phyloP scores from a whole-genome alignment of 2,329 filamentous ascomycete genomes.

The Xylaria arbuscula region DNA sequence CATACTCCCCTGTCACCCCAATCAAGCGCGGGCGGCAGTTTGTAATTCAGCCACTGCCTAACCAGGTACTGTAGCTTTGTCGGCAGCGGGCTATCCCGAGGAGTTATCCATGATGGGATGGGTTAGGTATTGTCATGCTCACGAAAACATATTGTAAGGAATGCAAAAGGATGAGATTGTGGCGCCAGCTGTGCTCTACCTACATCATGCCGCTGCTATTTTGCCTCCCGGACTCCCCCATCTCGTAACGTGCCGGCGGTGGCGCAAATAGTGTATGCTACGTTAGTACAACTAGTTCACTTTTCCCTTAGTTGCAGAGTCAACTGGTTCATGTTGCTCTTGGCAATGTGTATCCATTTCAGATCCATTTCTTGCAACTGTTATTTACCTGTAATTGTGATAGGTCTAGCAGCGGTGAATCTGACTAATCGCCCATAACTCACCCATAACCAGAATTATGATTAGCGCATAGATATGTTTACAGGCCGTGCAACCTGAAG shows the following conservation, averaged over 20 bases:
- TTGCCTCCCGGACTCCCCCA: background rate
- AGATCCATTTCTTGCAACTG: too few species aligned
- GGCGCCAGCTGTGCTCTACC: too few species aligned
- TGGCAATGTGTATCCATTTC: too few species aligned
- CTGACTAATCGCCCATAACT: too few species aligned
- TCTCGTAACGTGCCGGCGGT: conserved; percentile 1
- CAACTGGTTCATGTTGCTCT: too few species aligned
- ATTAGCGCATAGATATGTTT: too few species aligned
- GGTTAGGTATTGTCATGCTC: conserved; percentile 7
- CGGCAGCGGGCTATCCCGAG: background rate
- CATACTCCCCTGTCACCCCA: conserved; percentile 16
- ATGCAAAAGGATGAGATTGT: too few species aligned
- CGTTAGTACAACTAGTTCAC: too few species aligned
- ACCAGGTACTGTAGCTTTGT: background rate
- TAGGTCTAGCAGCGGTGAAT: background rate
- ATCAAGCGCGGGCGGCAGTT: background rate
- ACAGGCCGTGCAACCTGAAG: background rate
- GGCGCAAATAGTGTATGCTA: background rate
- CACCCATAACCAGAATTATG: too few species aligned
- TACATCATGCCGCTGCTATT: too few species aligned
- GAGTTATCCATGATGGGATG: conserved; percentile 15
- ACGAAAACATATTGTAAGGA: background rate
- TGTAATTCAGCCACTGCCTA: background rate
- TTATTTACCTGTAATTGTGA: background rate
- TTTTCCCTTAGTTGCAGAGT: too few species aligned